Evolutionary conservation across 768 basidiomycete species (phyloP), one percentile per base, ranked within the genome.

Genomic region (Ramaria sp.): DNA sequence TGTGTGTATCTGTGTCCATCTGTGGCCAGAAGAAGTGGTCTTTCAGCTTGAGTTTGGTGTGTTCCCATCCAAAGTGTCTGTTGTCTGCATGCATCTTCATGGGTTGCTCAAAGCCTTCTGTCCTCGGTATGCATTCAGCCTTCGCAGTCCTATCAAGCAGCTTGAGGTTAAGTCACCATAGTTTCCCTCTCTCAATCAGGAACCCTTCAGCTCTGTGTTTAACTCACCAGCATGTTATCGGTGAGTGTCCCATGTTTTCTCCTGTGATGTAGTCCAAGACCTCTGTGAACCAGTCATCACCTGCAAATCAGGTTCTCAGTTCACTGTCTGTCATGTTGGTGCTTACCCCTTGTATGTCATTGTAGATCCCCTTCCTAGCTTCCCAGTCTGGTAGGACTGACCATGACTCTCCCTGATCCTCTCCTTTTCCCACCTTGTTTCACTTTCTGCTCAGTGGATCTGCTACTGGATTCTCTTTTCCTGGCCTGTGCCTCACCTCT

Each of bases 401-500:
- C 7, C 10, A 5, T 15, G 9, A 12, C 27, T 48, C 56, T 38
- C 45, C 56, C 11, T 58, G 50, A 7, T 47, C 9, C 19, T 33
- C 34, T 53, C 41, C 49, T 45, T 7, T 34, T 39, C 34, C 27
- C 9, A n/a, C n/a, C 27, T 27, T 27, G 27, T 27, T 5, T 27
- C 38, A 34, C 9, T 49, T 37, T 12, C 59, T 58, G 39, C 59
- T 60, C 31, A 67, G 31, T 0, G 61, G 63, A 39, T 70, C 69
- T 4, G 64, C 64, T 0, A 64, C 27, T 5, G 27, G 64, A 31
- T 67, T 69, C n/a, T 41, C 51, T 24, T 5, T 3, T 1, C 51
- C 51, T 13, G 68, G 65, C 0, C 58, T 43, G 51, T 67, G 66
- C 2, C 59, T 45, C 17, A 65, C 61, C 7, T 63, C 63, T 0